These are phyloP conservation scores for Tuber calosporum DNA, from an alignment of 495 filamentous ascomycete genomes.

Conservation along the genomic window DNA sequence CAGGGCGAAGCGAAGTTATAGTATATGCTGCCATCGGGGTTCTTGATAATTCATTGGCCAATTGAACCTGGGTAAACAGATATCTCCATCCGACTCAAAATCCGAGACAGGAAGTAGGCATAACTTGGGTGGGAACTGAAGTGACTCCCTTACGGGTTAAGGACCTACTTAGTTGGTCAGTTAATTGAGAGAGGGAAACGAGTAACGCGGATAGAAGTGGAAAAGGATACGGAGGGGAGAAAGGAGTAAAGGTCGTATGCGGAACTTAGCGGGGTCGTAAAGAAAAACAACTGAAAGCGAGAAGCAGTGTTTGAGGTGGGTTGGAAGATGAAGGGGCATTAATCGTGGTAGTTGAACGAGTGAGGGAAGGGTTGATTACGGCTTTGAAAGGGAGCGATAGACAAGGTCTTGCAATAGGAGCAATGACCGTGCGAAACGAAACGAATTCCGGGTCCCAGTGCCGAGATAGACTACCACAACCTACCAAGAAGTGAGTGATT, in stretches of 20 bases:
- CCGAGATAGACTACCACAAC: background rate
- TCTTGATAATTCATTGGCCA: too few relatives aligned
- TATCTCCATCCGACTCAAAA: too few relatives aligned
- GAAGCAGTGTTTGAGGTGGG: background rate
- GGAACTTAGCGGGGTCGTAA: background rate
- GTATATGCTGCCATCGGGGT: background rate
- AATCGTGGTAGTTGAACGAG: background rate
- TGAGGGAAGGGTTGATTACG: background rate
- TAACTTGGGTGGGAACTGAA: background rate
- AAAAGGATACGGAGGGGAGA: background rate
- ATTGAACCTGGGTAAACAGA: background rate
- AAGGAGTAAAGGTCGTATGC: background rate
- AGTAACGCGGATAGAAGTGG: background rate
- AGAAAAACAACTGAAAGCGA: background rate
- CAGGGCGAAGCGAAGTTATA: background rate
- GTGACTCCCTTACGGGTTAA: background rate
- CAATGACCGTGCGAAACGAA: background rate
- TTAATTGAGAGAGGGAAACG: background rate
- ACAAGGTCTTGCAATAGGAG: background rate
- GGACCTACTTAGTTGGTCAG: too few relatives aligned
- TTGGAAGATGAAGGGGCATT: background rate
- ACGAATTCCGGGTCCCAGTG: background rate
- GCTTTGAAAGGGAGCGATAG: background rate
- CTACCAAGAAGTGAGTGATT: background rate
- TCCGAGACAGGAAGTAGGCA: background rate